Conservation (phyloP, 148 eudicot genomes). For the Tetragonia tetragonoides region DNA sequence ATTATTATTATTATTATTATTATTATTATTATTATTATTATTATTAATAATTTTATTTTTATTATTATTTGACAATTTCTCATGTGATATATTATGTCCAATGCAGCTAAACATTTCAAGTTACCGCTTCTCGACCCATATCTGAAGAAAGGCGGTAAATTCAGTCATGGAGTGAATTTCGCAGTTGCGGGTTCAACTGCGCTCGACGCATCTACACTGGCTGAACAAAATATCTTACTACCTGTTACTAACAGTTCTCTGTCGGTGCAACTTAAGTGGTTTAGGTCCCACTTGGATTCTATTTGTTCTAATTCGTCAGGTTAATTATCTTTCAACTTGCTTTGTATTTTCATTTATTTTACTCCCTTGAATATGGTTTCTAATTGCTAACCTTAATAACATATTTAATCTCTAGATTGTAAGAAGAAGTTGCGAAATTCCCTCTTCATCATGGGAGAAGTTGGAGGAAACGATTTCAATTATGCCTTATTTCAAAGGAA, state of each 20-base stretch:
- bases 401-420: constrained; percentile 16
- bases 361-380: neutral
- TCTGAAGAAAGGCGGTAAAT: constrained; percentile 15
- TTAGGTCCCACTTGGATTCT: constrained; percentile 16
- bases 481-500: constrained; percentile 19
- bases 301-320: constrained; percentile 13
- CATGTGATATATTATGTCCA: neutral
- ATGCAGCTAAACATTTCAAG: constrained; percentile 16
- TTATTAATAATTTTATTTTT: no score
- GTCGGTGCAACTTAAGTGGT: constrained; percentile 27
- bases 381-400: neutral
- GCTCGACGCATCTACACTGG: constrained; percentile 10
- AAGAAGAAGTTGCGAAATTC: constrained; percentile 28
- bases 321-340: neutral
- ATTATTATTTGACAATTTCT: neutral
- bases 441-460: constrained; percentile 40
- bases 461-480: constrained; percentile 47
- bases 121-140: constrained; percentile 22
- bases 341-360: neutral
- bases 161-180: constrained; percentile 27
- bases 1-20: no score
- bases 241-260: constrained; percentile 17
- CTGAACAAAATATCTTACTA: neutral
- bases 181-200: constrained; percentile 30
- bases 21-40: no score